These are phyloP conservation scores for Podospora australis DNA, from an alignment of 495 filamentous ascomycete genomes.

Conservation along the genomic window DNA sequence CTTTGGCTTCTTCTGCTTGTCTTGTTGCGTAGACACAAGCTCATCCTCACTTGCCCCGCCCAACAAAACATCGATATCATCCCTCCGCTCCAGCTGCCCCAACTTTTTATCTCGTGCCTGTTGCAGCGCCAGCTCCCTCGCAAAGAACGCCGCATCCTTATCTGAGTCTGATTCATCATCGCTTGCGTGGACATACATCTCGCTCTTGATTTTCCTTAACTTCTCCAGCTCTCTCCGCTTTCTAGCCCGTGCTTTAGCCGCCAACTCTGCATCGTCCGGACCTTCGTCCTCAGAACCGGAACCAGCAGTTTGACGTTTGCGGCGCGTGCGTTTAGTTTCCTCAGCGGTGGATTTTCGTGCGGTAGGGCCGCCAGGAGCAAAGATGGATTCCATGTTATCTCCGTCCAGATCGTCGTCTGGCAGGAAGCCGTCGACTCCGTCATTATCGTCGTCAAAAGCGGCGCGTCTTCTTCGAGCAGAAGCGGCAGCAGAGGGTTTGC, in stretches of 20 bases:
- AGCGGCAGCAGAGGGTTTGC: slow-evolving; percentile 41
- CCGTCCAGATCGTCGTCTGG: slow-evolving; percentile 52
- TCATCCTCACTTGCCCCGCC: slow-evolving; percentile 6
- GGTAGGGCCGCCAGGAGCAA: slow-evolving; percentile 63
- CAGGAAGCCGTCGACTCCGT: too few species aligned
- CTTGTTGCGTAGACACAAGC: neutral
- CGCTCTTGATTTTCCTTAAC: slow-evolving; percentile 72
- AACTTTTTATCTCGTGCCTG: slow-evolving; percentile 16
- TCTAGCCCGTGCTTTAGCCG: slow-evolving; percentile 43
- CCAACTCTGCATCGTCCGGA: slow-evolving; percentile 36
- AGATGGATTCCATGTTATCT: slow-evolving; percentile 44
- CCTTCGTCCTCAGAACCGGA: slow-evolving; percentile 42
- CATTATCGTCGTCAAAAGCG: slow-evolving; percentile 60
- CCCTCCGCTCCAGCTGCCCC: slow-evolving; percentile 4
- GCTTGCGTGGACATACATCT: slow-evolving; percentile 68
- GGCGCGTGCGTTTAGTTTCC: slow-evolving; percentile 40
- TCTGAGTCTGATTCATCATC: slow-evolving; percentile 73
- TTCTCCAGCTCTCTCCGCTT: slow-evolving; percentile 57
- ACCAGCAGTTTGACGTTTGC: slow-evolving; percentile 36
- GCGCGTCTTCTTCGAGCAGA: slow-evolving; percentile 36
- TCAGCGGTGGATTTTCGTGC: slow-evolving; percentile 37
- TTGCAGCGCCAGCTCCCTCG: slow-evolving; percentile 46
- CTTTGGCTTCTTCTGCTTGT: neutral
- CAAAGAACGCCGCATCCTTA: slow-evolving; percentile 65
- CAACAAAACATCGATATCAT: slow-evolving; percentile 14